These are phyloP conservation scores for Cryptosporidium parvum DNA, from an alignment of 169 alveolate species.

Conservation along the genomic window DNA sequence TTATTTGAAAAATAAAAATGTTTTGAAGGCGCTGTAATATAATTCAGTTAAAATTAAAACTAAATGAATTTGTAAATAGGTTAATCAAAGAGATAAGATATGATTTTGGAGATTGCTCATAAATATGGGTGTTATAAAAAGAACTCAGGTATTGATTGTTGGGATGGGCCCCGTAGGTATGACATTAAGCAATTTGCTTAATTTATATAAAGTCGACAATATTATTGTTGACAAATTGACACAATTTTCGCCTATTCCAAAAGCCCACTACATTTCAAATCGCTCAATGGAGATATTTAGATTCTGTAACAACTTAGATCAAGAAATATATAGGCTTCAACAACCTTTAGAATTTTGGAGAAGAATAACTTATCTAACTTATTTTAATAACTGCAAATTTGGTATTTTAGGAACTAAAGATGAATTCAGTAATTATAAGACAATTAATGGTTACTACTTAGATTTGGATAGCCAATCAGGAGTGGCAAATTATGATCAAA, in stretches of 20 bases:
- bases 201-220: conserved; percentile 85
- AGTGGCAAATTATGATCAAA: conserved; percentile 7
- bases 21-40: not conserved
- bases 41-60: not conserved
- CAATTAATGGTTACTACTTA: not conserved
- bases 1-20: not conserved
- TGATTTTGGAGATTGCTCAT: not conserved
- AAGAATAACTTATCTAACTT: conserved; percentile 6
- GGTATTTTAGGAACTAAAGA: not conserved
- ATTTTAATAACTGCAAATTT: not conserved
- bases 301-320: conserved; percentile 9
- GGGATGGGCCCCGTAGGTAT: conserved; percentile 97
- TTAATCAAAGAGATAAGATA: not conserved
- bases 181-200: conserved; percentile 87
- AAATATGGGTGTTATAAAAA: not conserved
- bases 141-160: conserved; percentile 84
- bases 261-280: conserved; percentile 92
- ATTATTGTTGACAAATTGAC: conserved; percentile 85
- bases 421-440: not conserved
- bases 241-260: conserved; percentile 86
- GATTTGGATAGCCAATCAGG: not conserved
- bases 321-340: conserved; percentile 3
- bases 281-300: conserved; percentile 90
- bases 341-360: conserved; percentile 16
- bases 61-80: not conserved